These are phyloP conservation scores for Diatrype stigma DNA, from an alignment of 2,329 filamentous ascomycete species.

Conservation along the genomic window DNA sequence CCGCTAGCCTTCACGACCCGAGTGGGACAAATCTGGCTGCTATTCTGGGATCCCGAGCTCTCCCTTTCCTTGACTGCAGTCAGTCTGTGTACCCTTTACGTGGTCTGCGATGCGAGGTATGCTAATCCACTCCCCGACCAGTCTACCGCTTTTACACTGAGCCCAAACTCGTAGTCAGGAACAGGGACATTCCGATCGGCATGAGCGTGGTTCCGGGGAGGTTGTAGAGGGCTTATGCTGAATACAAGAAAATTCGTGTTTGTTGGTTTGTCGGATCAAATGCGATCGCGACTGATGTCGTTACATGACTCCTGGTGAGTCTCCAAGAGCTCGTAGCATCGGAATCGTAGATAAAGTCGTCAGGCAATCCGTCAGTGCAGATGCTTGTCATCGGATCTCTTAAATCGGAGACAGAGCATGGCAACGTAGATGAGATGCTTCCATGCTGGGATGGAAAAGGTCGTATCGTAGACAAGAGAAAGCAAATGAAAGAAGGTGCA, in stretches of 20 bases:
- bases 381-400: constrained; percentile 7
- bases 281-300: constrained; percentile 12
- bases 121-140: constrained; percentile 2
- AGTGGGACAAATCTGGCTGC: background rate
- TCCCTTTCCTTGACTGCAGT: constrained; percentile 11
- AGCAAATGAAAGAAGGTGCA: constrained; percentile 8
- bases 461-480: constrained; percentile 1
- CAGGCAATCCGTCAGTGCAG: constrained; percentile 6
- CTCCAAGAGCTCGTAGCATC: constrained; percentile 11
- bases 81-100: constrained; percentile 14
- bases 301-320: constrained; percentile 10
- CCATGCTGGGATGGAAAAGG: too few species aligned
- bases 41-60: constrained; percentile 7
- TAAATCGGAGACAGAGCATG: too few species aligned
- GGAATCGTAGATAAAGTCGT: constrained; percentile 13
- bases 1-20: constrained; percentile 6
- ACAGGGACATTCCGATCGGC: background rate
- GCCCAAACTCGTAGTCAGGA: constrained; percentile 1
- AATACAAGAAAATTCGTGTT: constrained; percentile 21
- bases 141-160: constrained; percentile 7
- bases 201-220: constrained; percentile 3
- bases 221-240: constrained; percentile 9
- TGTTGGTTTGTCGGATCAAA: constrained; percentile 12
- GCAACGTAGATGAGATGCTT: too few species aligned
- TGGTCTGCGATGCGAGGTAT: constrained; percentile 8